Evolutionary conservation across 2,329 filamentous ascomycete species (phyloP).

Genomic region (Xenosphaeropsis pyriputrescens): DNA sequence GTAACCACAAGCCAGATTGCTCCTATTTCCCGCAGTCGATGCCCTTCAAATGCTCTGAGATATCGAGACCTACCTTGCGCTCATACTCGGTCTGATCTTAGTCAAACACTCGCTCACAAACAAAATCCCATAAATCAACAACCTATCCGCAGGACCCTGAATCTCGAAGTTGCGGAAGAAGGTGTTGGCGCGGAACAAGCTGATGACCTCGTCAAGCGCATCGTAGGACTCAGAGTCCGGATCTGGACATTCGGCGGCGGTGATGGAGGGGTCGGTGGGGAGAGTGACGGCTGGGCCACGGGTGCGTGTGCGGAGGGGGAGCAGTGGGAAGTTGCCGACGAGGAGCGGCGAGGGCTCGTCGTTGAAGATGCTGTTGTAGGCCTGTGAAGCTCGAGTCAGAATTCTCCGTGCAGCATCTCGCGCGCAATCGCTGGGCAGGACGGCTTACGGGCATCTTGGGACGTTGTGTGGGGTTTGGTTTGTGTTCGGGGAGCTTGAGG

Average conservation of each 20-base stretch:
- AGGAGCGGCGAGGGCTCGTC: constrained; percentile 49
- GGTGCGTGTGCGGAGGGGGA: constrained; percentile 87
- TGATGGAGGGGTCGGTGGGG: constrained; percentile 29
- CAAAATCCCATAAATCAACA: constrained; percentile 92
- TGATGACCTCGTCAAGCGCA: constrained; percentile 84
- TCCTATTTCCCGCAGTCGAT: too few relatives aligned
- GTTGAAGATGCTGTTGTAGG: constrained; percentile 97
- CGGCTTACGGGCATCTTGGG: constrained; percentile 29
- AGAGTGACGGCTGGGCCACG: constrained; percentile 91
- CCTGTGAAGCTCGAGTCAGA: constrained; percentile 25
- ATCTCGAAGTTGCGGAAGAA: constrained; percentile 99
- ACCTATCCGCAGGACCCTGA: constrained; percentile 84
- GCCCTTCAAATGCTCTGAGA: too few relatives aligned
- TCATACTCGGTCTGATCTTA: constrained; percentile 69
- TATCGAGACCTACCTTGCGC: constrained; percentile 34
- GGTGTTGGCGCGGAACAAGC: constrained; percentile 92
- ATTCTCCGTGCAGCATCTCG: neutral
- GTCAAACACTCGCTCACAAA: constrained; percentile 82
- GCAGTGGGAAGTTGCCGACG: constrained; percentile 84
- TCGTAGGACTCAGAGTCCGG: constrained; percentile 90
- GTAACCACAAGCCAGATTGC: too few relatives aligned
- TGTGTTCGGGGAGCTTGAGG: too few relatives aligned
- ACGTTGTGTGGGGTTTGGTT: too few relatives aligned
- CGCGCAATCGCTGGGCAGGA: neutral
- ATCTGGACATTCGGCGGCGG: constrained; percentile 43